Evolutionary conservation across 2,329 filamentous ascomycete species (phyloP).

Genomic region (Orbilia javanica): DNA sequence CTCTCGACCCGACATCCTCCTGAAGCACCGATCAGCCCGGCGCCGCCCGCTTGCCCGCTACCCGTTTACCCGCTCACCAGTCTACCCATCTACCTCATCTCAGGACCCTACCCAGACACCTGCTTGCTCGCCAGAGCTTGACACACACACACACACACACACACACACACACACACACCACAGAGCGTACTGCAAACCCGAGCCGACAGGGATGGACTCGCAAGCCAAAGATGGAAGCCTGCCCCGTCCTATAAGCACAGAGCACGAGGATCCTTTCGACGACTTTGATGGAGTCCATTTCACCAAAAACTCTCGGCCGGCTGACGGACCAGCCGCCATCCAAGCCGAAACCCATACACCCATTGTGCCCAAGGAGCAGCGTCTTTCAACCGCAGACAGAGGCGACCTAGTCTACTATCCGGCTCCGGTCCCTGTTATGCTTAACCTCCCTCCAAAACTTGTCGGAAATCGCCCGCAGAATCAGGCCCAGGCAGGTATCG

Average conservation of each 20-base stretch:
- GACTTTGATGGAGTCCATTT: constrained; percentile 87
- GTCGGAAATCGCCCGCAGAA: constrained; percentile 70
- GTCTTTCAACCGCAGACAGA: constrained; percentile 57
- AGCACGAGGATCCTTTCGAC: constrained; percentile 72
- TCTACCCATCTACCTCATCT: no score
- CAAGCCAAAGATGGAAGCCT: background rate
- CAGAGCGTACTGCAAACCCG: background rate
- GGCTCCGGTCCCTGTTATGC: constrained; percentile 90
- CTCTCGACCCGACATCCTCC: no score
- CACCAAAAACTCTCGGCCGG: constrained; percentile 68
- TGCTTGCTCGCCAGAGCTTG: no score
- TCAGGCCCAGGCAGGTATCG: constrained; percentile 27
- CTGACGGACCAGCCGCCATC: constrained; percentile 60
- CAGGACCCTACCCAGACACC: no score
- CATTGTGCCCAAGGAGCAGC: constrained; percentile 59
- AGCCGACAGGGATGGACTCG: background rate
- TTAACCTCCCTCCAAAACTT: constrained; percentile 89
- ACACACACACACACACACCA: no score
- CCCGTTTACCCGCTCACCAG: no score
- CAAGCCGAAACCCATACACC: constrained; percentile 55
- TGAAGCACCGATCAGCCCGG: no score
- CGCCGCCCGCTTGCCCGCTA: no score
- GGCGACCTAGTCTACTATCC: constrained; percentile 85
- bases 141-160: no score
- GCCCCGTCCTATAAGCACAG: constrained; percentile 13